Conservation (phyloP, 345 rosid species). For the Eucalyptus marginata region DNA sequence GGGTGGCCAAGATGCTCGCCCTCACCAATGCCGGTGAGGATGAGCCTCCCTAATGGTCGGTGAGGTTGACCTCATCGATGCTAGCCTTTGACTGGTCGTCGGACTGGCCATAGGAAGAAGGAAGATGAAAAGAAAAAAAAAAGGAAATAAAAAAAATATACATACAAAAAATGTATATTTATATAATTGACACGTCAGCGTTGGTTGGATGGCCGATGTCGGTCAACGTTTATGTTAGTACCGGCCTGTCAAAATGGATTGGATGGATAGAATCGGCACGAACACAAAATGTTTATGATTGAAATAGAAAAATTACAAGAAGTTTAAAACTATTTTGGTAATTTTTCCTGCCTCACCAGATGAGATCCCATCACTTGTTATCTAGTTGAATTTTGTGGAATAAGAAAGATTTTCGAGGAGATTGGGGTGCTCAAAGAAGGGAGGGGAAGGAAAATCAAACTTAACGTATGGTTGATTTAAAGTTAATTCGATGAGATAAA, state of each 20-base stretch:
- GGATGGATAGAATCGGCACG: accelerated
- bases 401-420: background rate
- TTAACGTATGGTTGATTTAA: background rate
- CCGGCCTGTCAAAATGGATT: accelerated
- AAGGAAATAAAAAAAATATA: too few relatives aligned
- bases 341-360: accelerated
- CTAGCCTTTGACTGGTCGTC: accelerated
- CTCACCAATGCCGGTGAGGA: accelerated
- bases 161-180: too few relatives aligned
- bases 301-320: too few relatives aligned
- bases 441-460: background rate
- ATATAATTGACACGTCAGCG: too few relatives aligned
- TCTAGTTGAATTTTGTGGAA: background rate
- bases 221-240: accelerated
- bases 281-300: too few relatives aligned
- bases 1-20: too few relatives aligned
- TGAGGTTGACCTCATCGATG: accelerated
- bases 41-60: accelerated
- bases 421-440: background rate
- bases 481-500: background rate
- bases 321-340: too few relatives aligned
- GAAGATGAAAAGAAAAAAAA: too few relatives aligned
- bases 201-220: accelerated
- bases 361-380: background rate
- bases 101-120: too few relatives aligned